Evolutionary conservation across 2,329 filamentous ascomycete species (phyloP).

Genomic region (Aspergillus ruber): DNA sequence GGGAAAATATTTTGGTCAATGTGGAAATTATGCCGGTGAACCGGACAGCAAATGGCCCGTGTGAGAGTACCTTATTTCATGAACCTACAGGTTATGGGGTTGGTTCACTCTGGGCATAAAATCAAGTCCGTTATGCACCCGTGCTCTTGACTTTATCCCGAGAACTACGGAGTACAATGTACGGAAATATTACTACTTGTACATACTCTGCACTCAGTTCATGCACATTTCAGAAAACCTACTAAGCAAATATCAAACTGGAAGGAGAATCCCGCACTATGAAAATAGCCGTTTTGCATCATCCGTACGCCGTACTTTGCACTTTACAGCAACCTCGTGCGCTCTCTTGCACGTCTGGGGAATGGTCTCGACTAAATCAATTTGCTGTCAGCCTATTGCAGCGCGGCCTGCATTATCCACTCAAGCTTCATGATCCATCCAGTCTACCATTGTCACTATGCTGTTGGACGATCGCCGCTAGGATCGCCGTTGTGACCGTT

Average conservation of each 20-base stretch:
- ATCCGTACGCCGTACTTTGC: not conserved
- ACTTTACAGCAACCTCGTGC: not conserved
- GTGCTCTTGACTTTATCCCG: not conserved
- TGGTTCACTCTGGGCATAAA: not conserved
- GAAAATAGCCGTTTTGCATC: not conserved
- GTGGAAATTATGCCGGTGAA: constrained; percentile 6
- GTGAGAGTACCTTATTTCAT: not conserved
- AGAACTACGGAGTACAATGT: not conserved
- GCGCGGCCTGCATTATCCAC: constrained; percentile 11
- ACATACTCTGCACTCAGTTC: too few relatives aligned
- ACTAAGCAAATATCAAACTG: not conserved
- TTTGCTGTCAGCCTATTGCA: constrained; percentile 8
- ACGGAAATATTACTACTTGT: too few relatives aligned
- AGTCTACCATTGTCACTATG: constrained; percentile 5
- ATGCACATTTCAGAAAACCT: too few relatives aligned
- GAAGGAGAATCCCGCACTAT: not conserved
- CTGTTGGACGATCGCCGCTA: constrained; percentile 25
- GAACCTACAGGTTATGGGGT: constrained; percentile 2
- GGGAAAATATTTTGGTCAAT: not conserved
- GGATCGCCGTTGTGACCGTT: constrained; percentile 19
- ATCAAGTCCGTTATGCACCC: not conserved
- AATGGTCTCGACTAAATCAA: constrained; percentile 11
- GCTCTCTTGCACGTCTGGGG: constrained; percentile 1
- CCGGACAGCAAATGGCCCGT: not conserved
- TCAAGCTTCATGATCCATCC: constrained; percentile 17